Conservation (phyloP, 2,329 filamentous ascomycete genomes). For the Westerdykella sp. region DNA sequence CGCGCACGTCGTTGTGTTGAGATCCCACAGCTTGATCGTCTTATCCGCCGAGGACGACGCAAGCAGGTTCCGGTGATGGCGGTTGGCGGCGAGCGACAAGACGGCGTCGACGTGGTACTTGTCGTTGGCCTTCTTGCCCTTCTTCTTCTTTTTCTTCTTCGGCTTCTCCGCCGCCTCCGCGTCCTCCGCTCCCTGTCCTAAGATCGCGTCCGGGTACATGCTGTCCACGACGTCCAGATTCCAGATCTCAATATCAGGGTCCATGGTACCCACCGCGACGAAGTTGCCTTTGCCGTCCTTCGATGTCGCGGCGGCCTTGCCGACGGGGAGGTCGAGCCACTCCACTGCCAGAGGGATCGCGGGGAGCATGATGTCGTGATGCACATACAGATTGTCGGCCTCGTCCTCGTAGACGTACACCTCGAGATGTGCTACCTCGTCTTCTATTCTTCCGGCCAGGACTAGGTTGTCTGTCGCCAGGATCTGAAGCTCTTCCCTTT, state of each 20-base stretch:
- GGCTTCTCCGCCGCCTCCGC: constrained; percentile 53
- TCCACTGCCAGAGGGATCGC: constrained; percentile 93
- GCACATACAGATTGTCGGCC: constrained; percentile 94
- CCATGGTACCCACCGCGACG: constrained; percentile 92
- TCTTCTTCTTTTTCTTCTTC: constrained; percentile 87
- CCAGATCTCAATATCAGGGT: constrained; percentile 98
- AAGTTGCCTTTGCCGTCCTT: constrained; percentile 75
- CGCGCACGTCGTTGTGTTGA: constrained; percentile 85
- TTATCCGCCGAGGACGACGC: constrained; percentile 94
- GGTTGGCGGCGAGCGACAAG: constrained; percentile 83
- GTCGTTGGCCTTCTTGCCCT: constrained; percentile 80
- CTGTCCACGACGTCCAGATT: constrained; percentile 91
- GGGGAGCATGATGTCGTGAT: constrained; percentile 98
- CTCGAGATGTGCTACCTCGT: constrained; percentile 93
- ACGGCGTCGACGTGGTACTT: constrained; percentile 92
- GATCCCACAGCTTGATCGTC: constrained; percentile 96
- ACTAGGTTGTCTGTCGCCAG: constrained; percentile 88
- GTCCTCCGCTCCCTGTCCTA: constrained; percentile 60
- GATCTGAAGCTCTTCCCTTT: constrained; percentile 89
- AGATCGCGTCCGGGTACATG: constrained; percentile 96
- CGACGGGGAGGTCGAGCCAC: constrained; percentile 90
- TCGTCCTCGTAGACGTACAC: constrained; percentile 96
- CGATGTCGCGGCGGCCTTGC: constrained; percentile 52
- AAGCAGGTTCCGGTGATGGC: constrained; percentile 87
- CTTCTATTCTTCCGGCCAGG: constrained; percentile 87